Conservation (phyloP, 2,329 filamentous ascomycete genomes). For the Penicillium sp. region DNA sequence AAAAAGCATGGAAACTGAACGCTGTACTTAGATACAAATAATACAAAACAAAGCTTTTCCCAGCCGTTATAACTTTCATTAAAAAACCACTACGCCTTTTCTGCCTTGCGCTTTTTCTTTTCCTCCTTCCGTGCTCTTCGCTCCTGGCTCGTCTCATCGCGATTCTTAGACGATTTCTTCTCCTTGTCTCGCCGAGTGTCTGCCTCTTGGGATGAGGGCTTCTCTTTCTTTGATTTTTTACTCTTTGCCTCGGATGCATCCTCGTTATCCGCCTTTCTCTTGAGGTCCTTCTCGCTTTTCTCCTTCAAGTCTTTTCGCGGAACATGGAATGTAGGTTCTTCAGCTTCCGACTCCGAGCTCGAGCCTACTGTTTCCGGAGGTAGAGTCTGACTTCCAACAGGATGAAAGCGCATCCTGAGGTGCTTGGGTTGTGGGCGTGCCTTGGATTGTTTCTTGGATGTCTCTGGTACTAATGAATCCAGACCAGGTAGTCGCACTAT, state of each 20-base stretch:
- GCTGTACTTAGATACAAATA: not conserved
- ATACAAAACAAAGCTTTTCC: not conserved
- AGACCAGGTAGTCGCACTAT: conserved; percentile 30
- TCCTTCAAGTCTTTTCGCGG: conserved; percentile 32
- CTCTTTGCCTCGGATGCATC: conserved; percentile 20
- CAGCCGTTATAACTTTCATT: not conserved
- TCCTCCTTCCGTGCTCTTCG: conserved; percentile 28
- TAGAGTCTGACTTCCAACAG: conserved; percentile 34
- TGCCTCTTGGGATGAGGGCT: conserved; percentile 17
- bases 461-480: conserved; percentile 22
- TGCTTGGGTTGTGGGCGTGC: conserved; percentile 39
- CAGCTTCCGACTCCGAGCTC: conserved; percentile 36
- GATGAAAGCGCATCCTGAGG: conserved; percentile 44
- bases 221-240: conserved; percentile 37
- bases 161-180: conserved; percentile 32
- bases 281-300: conserved; percentile 35
- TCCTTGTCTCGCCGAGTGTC: conserved; percentile 26
- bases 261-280: conserved; percentile 35
- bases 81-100: conserved; percentile 1
- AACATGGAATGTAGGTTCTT: conserved; percentile 27
- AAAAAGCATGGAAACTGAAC: not conserved
- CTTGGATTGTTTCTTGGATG: conserved; percentile 26
- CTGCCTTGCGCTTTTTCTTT: conserved; percentile 27
- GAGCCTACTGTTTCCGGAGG: conserved; percentile 33
- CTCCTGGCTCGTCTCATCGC: conserved; percentile 32